Base-by-base conservation (phyloP, 1,139 yeast genomes). In the Blastobotrys arbuscula region DNA sequence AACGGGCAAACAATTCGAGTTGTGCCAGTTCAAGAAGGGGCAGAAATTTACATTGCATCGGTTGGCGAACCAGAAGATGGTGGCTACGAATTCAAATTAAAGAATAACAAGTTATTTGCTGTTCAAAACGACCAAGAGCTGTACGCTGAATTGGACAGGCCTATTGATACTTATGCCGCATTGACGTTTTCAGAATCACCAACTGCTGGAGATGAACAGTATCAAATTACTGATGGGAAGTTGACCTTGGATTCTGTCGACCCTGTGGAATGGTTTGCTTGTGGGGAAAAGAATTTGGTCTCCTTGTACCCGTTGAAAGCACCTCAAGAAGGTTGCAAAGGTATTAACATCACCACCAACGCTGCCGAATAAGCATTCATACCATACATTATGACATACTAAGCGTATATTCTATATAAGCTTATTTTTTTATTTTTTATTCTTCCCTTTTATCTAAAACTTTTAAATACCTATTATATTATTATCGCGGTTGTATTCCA, bases 291-390 rank as follows among this genome's bases (percentile, higher is more conserved):
- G 3, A 35, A 39, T 13, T 24, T 30, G 24, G 20, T 44, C n/a
- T 39, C 47, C 15, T 23, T 44, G 33, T 44, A 44, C 18, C 47
- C 47, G 9, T 15, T 23, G 16, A 16, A 44, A 12, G 47, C 47
- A 12, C 47, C 47, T 15, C 47, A 44, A 33, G 18, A 19, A 9
- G 47, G 47, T 24, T 44, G 47, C 24, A 44, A 38, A 19, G 47
- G 41, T 18, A 39, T 44, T 31, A 34, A 42, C 20, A 42, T 42
- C 24, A 31, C 39, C 12, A 34, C 45, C 10, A 20, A n/a, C n/a
- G n/a, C n/a, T n/a, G n/a, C n/a, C n/a, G n/a, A n/a, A n/a, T n/a
- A n/a, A n/a, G n/a, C n/a, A n/a, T n/a, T n/a, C n/a, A n/a, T n/a
- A n/a, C n/a, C n/a, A n/a, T n/a, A n/a, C n/a, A n/a, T n/a, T n/a